Base-by-base conservation (phyloP, 2,329 filamentous ascomycete species). In the Fusarium sp. region DNA sequence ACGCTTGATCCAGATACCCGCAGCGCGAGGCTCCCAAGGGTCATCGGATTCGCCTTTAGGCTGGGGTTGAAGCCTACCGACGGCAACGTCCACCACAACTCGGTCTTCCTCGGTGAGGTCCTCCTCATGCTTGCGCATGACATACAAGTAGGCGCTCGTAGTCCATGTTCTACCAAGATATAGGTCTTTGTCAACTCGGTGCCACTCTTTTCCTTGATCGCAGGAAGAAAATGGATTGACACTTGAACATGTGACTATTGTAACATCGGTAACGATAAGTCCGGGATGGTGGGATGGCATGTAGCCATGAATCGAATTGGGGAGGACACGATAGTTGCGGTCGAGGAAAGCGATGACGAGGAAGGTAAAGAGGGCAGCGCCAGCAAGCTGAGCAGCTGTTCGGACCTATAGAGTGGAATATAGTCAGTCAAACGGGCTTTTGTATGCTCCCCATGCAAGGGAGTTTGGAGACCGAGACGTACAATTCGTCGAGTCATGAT, bases 111-210 rank as follows among this genome's bases (percentile, higher is more conserved):
- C 81, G 4, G 84, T 85, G 46, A 97, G 86, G 66, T 97, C 93
- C 78, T 95, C 92, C 82, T 97, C 94, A 74, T 91, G 91, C 84
- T 94, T 96, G 70, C 93, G 88, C 80, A 92, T 89, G 65, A 97
- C 88, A 77, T 94, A 92, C 27, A 98, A 79, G 79, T 93, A 98
- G 32, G 93, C 94, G 77, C 87, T 92, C 29, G 88, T 88, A 45
- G 92, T 85, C 88, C 93, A 93, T 54, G 90, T 87, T 63, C 87
- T 88, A 66, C 89, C 89, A 20, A 98, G 87, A 77, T 94, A 96
- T 1, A 98, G 86, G 77, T 98, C 94, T 82, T 97, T 98, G 71
- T 97, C 92, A 67, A 98, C 84, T 51, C 92, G 91, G 73, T 93
- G 90, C 94, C 94, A 98, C 67, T 81, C 77, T 60, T 87, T 83